Evolutionary conservation across 2,329 filamentous ascomycete species (phyloP).

Genomic region (Rhinocladiella similis): DNA sequence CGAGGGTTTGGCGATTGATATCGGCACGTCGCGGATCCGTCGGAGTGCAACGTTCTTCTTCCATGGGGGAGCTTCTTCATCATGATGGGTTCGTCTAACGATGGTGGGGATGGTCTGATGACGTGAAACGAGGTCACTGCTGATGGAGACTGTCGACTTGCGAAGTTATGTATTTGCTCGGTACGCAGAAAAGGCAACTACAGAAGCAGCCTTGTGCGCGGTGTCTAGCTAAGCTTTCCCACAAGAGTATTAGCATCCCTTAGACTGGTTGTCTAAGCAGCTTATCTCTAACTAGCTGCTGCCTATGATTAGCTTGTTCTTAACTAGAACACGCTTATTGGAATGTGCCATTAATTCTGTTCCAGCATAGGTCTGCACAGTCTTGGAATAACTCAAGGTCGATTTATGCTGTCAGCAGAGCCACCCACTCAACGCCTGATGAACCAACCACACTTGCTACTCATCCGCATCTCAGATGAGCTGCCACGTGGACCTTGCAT

Average conservation of each 20-base stretch:
- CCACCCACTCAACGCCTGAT: too few relatives aligned
- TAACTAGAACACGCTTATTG: too few relatives aligned
- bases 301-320: neutral
- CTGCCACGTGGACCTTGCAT: too few relatives aligned
- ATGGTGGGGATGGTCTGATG: neutral
- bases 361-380: too few relatives aligned
- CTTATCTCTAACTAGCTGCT: neutral
- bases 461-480: too few relatives aligned
- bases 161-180: too few relatives aligned
- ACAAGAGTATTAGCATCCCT: neutral
- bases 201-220: too few relatives aligned
- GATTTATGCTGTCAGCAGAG: neutral
- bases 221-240: neutral
- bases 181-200: too few relatives aligned
- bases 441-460: too few relatives aligned
- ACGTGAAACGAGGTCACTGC: neutral
- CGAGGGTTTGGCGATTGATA: neutral
- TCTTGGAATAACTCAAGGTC: neutral
- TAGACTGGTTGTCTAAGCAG: neutral
- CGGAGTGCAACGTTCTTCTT: neutral
- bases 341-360: too few relatives aligned
- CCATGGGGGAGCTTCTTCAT: too few relatives aligned
- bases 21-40: neutral
- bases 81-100: too few relatives aligned
- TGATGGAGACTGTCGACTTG: neutral